phyloP scores from a whole-genome alignment of 2,329 filamentous ascomycete species.

The Fusarium staphyleae region DNA sequence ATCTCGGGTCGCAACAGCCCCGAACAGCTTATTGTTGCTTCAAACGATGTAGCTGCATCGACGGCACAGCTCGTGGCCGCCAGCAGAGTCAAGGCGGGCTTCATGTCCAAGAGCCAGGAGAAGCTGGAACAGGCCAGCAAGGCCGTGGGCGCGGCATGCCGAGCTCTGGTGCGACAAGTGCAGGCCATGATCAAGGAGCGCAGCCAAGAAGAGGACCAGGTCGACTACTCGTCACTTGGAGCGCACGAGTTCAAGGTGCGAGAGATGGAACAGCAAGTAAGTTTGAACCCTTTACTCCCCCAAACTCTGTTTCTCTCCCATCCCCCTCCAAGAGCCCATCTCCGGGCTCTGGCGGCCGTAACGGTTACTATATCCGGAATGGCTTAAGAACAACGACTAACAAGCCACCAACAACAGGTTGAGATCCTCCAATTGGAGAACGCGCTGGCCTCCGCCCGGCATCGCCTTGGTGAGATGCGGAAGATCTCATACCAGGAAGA shows the following conservation, averaged over 20 bases:
- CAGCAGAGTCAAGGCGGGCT: constrained; percentile 93
- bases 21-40: constrained; percentile 96
- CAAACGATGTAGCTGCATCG: constrained; percentile 94
- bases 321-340: neutral
- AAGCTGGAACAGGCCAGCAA: constrained; percentile 89
- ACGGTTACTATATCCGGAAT: constrained; percentile 34
- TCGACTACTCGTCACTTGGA: constrained; percentile 88
- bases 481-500: constrained; percentile 95
- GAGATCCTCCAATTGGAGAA: constrained; percentile 98
- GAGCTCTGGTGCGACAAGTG: constrained; percentile 88
- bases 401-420: constrained; percentile 65
- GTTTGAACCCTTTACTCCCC: constrained; percentile 29
- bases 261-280: constrained; percentile 99
- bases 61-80: constrained; percentile 97
- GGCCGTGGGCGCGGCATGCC: constrained; percentile 88
- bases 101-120: constrained; percentile 98
- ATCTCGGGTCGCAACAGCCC: constrained; percentile 90
- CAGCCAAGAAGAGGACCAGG: constrained; percentile 78
- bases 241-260: constrained; percentile 97
- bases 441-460: constrained; percentile 76
- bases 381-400: constrained; percentile 21
- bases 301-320: neutral
- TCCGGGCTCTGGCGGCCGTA: constrained; percentile 21
- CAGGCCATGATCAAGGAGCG: constrained; percentile 92
- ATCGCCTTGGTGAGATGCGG: constrained; percentile 93